A percentile compares a stretch with the other conserved stretches of the same genome.
phyloP scores from a whole-genome alignment of 2,329 filamentous ascomycete species.

The Cladosporium sp. region DNA sequence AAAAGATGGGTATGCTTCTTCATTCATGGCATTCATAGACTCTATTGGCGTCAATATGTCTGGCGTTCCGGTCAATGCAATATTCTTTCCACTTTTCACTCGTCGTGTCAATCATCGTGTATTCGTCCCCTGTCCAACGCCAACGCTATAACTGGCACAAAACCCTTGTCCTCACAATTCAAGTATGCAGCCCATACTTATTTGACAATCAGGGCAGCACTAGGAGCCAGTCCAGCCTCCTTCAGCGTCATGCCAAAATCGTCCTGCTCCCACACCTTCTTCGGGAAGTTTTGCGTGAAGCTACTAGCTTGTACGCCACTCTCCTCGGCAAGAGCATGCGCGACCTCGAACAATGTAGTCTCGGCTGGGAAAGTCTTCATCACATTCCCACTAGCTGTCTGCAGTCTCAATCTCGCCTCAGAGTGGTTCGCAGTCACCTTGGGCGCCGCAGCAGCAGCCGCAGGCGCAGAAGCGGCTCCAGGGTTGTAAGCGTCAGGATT shows the following conservation, averaged over 20 bases:
- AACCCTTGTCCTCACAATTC: neutral
- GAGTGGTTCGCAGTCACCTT: slow-evolving; percentile 65
- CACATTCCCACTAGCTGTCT: slow-evolving; percentile 70
- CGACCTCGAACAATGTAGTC: slow-evolving; percentile 90
- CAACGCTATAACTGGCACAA: neutral
- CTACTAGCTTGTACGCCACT: slow-evolving; percentile 65
- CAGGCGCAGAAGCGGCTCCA: slow-evolving; percentile 36
- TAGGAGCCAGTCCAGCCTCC: slow-evolving; percentile 85
- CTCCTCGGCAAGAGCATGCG: slow-evolving; percentile 68
- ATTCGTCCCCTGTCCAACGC: neutral
- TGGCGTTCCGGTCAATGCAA: slow-evolving; percentile 6
- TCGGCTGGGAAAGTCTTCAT: slow-evolving; percentile 85
- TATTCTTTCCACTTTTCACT: neutral
- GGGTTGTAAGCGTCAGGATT: slow-evolving; percentile 57
- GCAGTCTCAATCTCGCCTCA: slow-evolving; percentile 76
- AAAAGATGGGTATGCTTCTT: neutral
- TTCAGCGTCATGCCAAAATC: slow-evolving; percentile 90
- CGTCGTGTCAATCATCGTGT: neutral
- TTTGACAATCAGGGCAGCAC: slow-evolving; percentile 76
- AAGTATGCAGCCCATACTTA: slow-evolving; percentile 22
- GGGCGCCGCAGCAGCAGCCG: slow-evolving; percentile 43
- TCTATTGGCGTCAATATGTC: neutral
- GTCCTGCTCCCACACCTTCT: slow-evolving; percentile 65
- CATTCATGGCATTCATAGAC: slow-evolving; percentile 11
- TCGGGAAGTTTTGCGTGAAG: slow-evolving; percentile 83